These are phyloP conservation scores for Zhuliangozyma parablackwelliae DNA, from an alignment of 1,139 yeast genomes.

Conservation along the genomic window DNA sequence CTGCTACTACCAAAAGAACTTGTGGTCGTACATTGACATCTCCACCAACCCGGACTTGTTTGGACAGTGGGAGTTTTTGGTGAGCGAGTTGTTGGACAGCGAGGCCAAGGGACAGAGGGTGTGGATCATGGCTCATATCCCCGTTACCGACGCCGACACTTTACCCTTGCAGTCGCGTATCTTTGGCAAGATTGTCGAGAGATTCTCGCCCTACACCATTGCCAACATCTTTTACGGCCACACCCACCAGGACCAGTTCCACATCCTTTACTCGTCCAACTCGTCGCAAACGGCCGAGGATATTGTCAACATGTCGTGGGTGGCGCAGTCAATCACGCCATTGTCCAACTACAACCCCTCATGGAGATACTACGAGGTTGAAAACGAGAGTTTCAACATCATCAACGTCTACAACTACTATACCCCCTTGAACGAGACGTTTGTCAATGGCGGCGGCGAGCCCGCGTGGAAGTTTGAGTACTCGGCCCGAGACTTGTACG, in stretches of 20 bases:
- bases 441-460: constrained; percentile 42
- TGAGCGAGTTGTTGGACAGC: constrained; percentile 56
- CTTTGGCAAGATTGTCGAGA: constrained; percentile 54
- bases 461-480: constrained; percentile 55
- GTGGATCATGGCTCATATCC: constrained; percentile 71
- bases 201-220: constrained; percentile 66
- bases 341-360: constrained; percentile 56
- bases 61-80: constrained; percentile 60
- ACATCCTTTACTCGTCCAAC: constrained; percentile 46
- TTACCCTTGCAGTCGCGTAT: constrained; percentile 59
- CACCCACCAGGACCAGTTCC: constrained; percentile 67
- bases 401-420: constrained; percentile 58
- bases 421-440: constrained; percentile 50
- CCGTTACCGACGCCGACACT: constrained; percentile 51
- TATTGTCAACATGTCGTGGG: constrained; percentile 58
- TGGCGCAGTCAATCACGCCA: constrained; percentile 65
- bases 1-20: constrained; percentile 60
- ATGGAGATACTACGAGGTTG: constrained; percentile 71
- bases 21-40: constrained; percentile 57
- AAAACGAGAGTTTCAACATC: constrained; percentile 56
- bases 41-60: constrained; percentile 53
- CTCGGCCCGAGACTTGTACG: constrained; percentile 49
- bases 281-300: constrained; percentile 34
- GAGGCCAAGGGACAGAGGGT: constrained; percentile 58
- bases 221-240: constrained; percentile 71